A percentile compares a stretch with the other conserved stretches of the same genome.
Conservation (phyloP, 2,329 filamentous ascomycete species). For the Trichoderma sp. region DNA sequence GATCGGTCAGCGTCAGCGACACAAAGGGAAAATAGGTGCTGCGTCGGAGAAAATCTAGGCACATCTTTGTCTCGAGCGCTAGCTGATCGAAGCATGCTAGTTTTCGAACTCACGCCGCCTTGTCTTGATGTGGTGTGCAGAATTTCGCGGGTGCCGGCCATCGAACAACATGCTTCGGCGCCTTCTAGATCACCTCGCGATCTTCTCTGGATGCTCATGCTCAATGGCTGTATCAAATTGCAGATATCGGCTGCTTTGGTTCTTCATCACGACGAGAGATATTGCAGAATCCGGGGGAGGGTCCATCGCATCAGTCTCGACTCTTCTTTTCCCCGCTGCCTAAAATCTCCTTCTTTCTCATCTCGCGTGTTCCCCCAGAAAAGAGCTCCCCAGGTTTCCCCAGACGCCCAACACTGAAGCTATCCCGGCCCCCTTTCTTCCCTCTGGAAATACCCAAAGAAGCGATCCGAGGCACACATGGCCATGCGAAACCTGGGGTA, state of each 20-base stretch:
- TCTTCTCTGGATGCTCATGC: neutral
- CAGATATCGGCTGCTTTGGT: neutral
- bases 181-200: neutral
- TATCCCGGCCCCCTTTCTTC: neutral
- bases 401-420: neutral
- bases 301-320: conserved; percentile 7
- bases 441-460: conserved; percentile 6
- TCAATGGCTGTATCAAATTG: neutral
- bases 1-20: neutral
- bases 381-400: conserved; percentile 7
- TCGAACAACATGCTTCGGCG: neutral
- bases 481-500: conserved; percentile 6
- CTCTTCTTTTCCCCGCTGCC: neutral
- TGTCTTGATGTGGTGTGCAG: conserved; percentile 2
- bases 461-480: conserved; percentile 16
- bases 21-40: neutral
- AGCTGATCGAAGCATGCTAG: conserved; percentile 8
- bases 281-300: conserved; percentile 6
- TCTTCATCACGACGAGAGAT: neutral
- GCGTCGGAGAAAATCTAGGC: conserved; percentile 1
- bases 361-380: conserved; percentile 5
- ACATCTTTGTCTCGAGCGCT: neutral
- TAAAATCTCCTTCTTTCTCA: neutral
- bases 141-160: neutral
- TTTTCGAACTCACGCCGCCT: neutral